Evolutionary conservation across 2,329 filamentous ascomycete species (phyloP), one percentile per base, ranked within the genome.

Genomic region (Microascus cirrosus): DNA sequence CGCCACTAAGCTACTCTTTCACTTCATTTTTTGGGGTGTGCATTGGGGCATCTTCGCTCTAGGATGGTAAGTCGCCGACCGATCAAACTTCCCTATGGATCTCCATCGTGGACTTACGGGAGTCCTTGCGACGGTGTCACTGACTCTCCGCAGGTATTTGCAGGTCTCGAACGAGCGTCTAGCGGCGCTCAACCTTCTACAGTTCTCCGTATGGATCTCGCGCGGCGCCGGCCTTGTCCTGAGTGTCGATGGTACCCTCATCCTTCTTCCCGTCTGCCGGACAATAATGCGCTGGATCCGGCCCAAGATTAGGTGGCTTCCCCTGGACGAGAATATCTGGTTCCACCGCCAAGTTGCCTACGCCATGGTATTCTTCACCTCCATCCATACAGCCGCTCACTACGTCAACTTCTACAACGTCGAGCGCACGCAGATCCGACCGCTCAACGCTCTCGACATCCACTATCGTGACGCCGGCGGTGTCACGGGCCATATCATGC

Each of bases 361-460:
- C 69, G 79, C 90, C 1, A 77, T 97, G 74, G 78, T 97, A 2
- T 68, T 96, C 57, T 99, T 92, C 71, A 89, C 87, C 28, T 79
- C 85, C 55, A 72, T 90, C 34, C 94, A 99, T 71, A 87, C 86
- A 1, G 69, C 79, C 18, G 84, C 84, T 55, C 94, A 99, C 73
- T 99, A 99, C 67, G 90, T 97, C 77, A 99, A 99, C 77, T 99
- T 99, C 75, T 97, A 86, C 80, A 96, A 96, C 66, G 89, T 99
- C 62, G 94, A 99, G 71, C 82, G 84, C 65, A 83, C 79, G 0
- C 90, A 97, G 69, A 82, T 97, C 57, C 86, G 94, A 55, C 86
- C 87, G 2, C 81, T 89, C 54, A 83, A 84, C 2, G 94, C 94
- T 3, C 73, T 97, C 8, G 80, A 97, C 67, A 96, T 97, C 62